Evolutionary conservation across 352 stramenopile species (phyloP).

Genomic region (Pythium utonaiense): DNA sequence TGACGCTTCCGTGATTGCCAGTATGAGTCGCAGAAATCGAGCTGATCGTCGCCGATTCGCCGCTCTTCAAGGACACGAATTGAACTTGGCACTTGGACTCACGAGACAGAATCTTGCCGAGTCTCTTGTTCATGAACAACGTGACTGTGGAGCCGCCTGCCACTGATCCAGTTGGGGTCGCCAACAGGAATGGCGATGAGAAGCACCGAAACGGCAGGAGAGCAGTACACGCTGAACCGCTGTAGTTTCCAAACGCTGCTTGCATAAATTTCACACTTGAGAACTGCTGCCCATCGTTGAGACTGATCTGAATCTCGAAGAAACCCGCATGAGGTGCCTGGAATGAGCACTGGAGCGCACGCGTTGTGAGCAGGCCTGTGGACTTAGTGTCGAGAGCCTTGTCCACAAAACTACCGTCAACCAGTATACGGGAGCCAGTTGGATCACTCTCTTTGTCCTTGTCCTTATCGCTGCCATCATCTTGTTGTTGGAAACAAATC

Average conservation of each 20-base stretch:
- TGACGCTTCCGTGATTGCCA: neutral
- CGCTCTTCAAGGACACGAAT: slow-evolving; percentile 34
- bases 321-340: slow-evolving; percentile 32
- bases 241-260: slow-evolving; percentile 61
- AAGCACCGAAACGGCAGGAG: slow-evolving; percentile 63
- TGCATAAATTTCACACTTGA: slow-evolving; percentile 52
- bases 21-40: neutral
- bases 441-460: slow-evolving; percentile 2
- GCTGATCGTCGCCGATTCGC: neutral
- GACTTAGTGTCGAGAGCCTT: neutral
- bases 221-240: slow-evolving; percentile 48
- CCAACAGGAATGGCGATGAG: slow-evolving; percentile 52
- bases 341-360: slow-evolving; percentile 33
- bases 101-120: slow-evolving; percentile 44
- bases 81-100: slow-evolving; percentile 60
- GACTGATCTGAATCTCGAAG: slow-evolving; percentile 63
- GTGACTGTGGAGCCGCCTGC: slow-evolving; percentile 58
- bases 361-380: neutral
- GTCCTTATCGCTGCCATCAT: slow-evolving; percentile 14
- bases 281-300: slow-evolving; percentile 65
- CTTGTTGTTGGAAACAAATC: slow-evolving; percentile 46
- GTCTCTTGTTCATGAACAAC: slow-evolving; percentile 46
- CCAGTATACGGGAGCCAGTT: slow-evolving; percentile 15
- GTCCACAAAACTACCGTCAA: slow-evolving; percentile 33
- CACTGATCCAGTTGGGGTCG: slow-evolving; percentile 55